phyloP scores from a whole-genome alignment of 2,329 filamentous ascomycete genomes.

The Aureobasidium sp. region DNA sequence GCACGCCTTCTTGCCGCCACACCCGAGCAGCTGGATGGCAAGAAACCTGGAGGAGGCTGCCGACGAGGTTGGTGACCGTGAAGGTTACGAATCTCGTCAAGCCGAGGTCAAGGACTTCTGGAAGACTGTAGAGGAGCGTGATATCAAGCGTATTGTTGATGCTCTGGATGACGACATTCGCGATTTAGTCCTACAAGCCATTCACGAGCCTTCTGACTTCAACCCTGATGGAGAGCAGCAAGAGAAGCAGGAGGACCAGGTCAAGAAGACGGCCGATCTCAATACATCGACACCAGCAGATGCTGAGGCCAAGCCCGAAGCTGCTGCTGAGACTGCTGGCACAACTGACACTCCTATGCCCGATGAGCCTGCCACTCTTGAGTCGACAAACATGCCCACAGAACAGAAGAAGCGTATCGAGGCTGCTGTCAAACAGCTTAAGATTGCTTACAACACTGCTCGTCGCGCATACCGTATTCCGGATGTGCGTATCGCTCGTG shows the following conservation, averaged over 20 bases:
- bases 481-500: slow-evolving; percentile 57
- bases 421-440: slow-evolving; percentile 49
- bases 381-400: slow-evolving; percentile 1
- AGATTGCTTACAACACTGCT: slow-evolving; percentile 70
- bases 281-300: slow-evolving; percentile 5
- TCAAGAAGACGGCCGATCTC: slow-evolving; percentile 17
- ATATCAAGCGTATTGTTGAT: slow-evolving; percentile 61
- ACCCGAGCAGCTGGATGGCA: slow-evolving; percentile 78
- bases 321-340: slow-evolving; percentile 12
- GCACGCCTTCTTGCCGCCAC: slow-evolving; percentile 84
- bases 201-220: slow-evolving; percentile 32
- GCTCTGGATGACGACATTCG: slow-evolving; percentile 55
- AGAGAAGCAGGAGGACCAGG: slow-evolving; percentile 16
- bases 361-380: slow-evolving; percentile 1
- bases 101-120: slow-evolving; percentile 75
- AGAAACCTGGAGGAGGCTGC: slow-evolving; percentile 73
- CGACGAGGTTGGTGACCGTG: slow-evolving; percentile 62
- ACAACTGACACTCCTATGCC: slow-evolving; percentile 10
- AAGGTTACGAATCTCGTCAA: slow-evolving; percentile 60
- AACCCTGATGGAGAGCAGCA: slow-evolving; percentile 22
- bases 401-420: slow-evolving; percentile 27
- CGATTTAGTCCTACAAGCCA: slow-evolving; percentile 53
- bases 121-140: slow-evolving; percentile 69
- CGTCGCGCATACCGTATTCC: slow-evolving; percentile 81
- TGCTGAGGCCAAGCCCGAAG: slow-evolving; percentile 9